Base-by-base conservation (phyloP, 768 basidiomycete species). In the Infundibulicybe gibba region DNA sequence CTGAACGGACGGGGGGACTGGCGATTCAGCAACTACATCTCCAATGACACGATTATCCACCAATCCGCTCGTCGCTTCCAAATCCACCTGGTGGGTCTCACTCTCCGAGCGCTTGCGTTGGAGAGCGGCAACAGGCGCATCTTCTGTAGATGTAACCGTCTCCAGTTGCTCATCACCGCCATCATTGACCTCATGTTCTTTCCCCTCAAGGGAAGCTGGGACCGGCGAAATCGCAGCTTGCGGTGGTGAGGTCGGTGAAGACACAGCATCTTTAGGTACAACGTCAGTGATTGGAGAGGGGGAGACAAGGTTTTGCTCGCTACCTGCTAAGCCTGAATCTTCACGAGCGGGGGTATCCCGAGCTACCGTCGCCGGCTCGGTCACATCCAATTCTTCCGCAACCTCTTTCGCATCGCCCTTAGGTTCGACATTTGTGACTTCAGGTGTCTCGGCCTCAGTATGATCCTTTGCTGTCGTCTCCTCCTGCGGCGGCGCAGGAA, bases 401-500 rank as follows among this genome's bases (percentile, higher is more conserved):
- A 15, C n/a, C 32, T n/a, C 19, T 19, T 14, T 5, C 40, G 31
- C 11, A 40, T 40, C 42, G 44, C 54, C 38, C 31, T 40, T 41
- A 21, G 44, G 48, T 30, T 38, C 31, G 20, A 41, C 21, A 35
- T 52, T 10, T 16, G 44, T 19, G 20, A 46, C 40, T 16, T 49
- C 58, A 15, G 35, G 49, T n/a, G 51, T 34, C 16, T 55, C 58
- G 52, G 57, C 53, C 35, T 64, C 56, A 2, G 30, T 32, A 31
- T 32, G 32, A 38, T 45, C 33, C 11, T 57, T 47, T 19, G 8
- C 47, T 17, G 41, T 46, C 11, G 16, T 51, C 20, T 48, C 49
- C 21, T 40, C 40, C 19, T 39, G 48, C 40, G 56, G 42, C 5
- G 58, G 52, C 21, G 54, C 49, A 6, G 74, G 64, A 10, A 74